Evolutionary conservation across 2,329 filamentous ascomycete genomes (phyloP).

Genomic region (Colletotrichum acutatum): DNA sequence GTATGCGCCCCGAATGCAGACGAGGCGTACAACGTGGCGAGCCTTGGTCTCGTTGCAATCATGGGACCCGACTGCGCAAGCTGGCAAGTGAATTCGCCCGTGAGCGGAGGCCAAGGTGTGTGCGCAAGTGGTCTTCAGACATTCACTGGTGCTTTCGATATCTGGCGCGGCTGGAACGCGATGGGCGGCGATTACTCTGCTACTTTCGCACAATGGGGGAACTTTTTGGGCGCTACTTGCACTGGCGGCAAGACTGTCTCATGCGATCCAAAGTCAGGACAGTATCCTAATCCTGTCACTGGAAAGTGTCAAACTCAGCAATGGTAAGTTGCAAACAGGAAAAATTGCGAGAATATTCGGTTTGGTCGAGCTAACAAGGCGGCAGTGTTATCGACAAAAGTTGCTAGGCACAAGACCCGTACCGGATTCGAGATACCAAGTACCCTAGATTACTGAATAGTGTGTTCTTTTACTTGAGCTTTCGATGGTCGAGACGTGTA

Average conservation of each 20-base stretch:
- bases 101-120: background rate
- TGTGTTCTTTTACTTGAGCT: no score
- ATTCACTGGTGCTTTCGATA: background rate
- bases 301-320: conserved; percentile 3
- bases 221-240: conserved; percentile 13
- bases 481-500: no score
- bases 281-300: conserved; percentile 4
- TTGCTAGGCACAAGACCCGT: background rate
- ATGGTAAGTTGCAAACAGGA: background rate
- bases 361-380: background rate
- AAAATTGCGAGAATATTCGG: no score
- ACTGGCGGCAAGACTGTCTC: conserved; percentile 1
- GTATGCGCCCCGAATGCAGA: conserved; percentile 15
- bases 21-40: conserved; percentile 17
- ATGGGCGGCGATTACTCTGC: conserved; percentile 3
- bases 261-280: conserved; percentile 13
- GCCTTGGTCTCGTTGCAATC: conserved; percentile 15
- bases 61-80: conserved; percentile 27
- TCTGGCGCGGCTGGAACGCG: conserved; percentile 20
- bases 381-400: background rate
- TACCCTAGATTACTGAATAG: no score
- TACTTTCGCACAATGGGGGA: conserved; percentile 12
- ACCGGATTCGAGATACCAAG: no score
- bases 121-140: background rate
- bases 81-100: background rate